A percentile compares a stretch with the other conserved stretches of the same genome.
Conservation (phyloP, 139 green algal genomes). For the Dunaliella sp. region DNA sequence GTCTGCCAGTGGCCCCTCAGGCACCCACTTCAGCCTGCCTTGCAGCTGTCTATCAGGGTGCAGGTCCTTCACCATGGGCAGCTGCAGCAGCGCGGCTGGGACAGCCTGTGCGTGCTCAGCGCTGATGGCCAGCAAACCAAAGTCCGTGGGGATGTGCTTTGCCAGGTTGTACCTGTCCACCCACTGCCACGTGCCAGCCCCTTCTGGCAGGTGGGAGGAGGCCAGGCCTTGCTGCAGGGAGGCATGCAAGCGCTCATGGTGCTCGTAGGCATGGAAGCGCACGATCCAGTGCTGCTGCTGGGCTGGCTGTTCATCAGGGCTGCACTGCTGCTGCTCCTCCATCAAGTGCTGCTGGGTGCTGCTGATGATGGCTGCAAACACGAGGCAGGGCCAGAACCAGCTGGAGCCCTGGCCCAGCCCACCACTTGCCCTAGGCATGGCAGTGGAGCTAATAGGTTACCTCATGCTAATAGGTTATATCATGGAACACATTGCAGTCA, state of each 20-base stretch:
- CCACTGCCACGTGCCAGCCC: slow-evolving; percentile 54
- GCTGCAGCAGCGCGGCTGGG: slow-evolving; percentile 22
- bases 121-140: slow-evolving; percentile 60
- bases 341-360: too few species aligned
- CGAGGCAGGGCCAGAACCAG: too few species aligned
- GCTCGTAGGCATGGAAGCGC: slow-evolving; percentile 61
- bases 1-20: slow-evolving; percentile 14
- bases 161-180: slow-evolving; percentile 65
- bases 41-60: slow-evolving; percentile 56
- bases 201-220: too few species aligned
- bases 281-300: slow-evolving; percentile 54
- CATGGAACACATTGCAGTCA: too few species aligned
- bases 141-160: slow-evolving; percentile 72
- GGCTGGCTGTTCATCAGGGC: not conserved
- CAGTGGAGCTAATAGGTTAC: too few species aligned
- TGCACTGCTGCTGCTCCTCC: not conserved
- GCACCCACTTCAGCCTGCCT: slow-evolving; percentile 42
- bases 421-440: too few species aligned
- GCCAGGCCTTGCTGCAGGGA: slow-evolving; percentile 29
- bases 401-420: too few species aligned
- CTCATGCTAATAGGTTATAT: too few species aligned
- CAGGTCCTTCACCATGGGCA: slow-evolving; percentile 62
- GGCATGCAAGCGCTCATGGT: slow-evolving; percentile 30
- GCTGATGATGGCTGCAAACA: not conserved
- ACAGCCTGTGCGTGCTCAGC: not conserved